Evolutionary conservation across 2,329 filamentous ascomycete genomes (phyloP), one percentile per base, ranked within the genome.

Genomic region (Fusarium metavorans): DNA sequence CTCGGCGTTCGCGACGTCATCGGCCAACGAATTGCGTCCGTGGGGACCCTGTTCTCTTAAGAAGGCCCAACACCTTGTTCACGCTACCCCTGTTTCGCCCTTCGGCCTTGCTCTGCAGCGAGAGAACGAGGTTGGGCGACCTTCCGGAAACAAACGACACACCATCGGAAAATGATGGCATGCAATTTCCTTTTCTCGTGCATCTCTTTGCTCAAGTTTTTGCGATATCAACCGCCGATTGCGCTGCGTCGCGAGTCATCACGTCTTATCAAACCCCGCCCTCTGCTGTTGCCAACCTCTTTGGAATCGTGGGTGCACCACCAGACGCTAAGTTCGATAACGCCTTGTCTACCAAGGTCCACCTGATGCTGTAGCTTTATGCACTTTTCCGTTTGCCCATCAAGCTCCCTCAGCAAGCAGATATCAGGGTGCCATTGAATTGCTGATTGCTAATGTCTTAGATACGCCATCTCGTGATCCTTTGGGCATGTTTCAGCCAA

Each of bases 1-100:
- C 43, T 72, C 39, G 64, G 50, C 30, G 32, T 52, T 52, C 37
- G 61, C 71, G 72, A 80, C 78, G 78, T 80, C 78, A 79, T 80
- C 37, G 65, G 39, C 57, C 62, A 64, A 50, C 67, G n/a, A 63
- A 68, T 60, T 62, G 67, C 30, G 71, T 58, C 71, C 64, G 72
- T 72, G 68, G 63, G 56, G 61, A 70, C 72, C 72, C 65, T 18
- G 61, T 45, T 48, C 25, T 52, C 48, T 58, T 45, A 59, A 27
- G 3, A 64, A 34, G 30, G 57, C 56, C 58, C 58, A 50, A 50
- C 45, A 66, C 71, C 71, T 60, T 72, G 74, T 57, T 72, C 71
- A 23, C 35, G 43, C 65, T 72, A 32, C 52, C 62, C 60, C 23
- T 71, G 54, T 39, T 43, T 64, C 32, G 41, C 58, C 43, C 20